Conservation (phyloP, 2,329 filamentous ascomycete genomes). For the Colletotrichum lupini region DNA sequence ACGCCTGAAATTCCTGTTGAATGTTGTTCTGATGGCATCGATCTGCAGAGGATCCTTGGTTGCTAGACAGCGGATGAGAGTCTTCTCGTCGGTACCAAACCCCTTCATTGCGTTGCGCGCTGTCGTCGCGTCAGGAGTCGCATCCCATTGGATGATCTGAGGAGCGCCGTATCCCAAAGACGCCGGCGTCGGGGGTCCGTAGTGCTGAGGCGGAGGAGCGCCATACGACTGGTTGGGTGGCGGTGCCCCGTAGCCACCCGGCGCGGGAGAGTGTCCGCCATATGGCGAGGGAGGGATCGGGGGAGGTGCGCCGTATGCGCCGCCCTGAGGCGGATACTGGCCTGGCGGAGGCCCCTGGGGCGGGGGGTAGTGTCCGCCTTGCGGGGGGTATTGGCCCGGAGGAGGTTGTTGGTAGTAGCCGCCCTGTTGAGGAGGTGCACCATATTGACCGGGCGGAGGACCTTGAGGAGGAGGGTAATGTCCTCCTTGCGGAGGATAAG, state of each 20-base stretch:
- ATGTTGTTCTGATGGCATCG: constrained; percentile 74
- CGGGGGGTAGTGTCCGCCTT: constrained; percentile 47
- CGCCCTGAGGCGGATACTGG: constrained; percentile 48
- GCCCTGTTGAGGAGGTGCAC: constrained; percentile 48
- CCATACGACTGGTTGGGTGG: constrained; percentile 44
- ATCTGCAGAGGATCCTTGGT: constrained; percentile 84
- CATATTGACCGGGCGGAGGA: constrained; percentile 51
- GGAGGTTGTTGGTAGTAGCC: constrained; percentile 49
- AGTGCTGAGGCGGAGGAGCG: constrained; percentile 50
- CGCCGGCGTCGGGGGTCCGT: constrained; percentile 63
- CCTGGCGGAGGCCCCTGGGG: constrained; percentile 44
- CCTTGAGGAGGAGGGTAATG: constrained; percentile 48
- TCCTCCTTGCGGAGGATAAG: constrained; percentile 42
- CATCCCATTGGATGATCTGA: constrained; percentile 77
- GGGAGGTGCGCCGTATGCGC: constrained; percentile 50
- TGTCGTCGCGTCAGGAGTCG: constrained; percentile 73
- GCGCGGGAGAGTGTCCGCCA: constrained; percentile 40
- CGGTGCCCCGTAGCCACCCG: constrained; percentile 41
- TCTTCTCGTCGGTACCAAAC: constrained; percentile 87
- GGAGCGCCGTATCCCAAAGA: constrained; percentile 80
- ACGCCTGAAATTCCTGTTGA: constrained; percentile 71
- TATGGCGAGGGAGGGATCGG: constrained; percentile 44
- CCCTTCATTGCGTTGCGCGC: constrained; percentile 91
- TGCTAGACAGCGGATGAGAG: constrained; percentile 76
- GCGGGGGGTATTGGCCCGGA: constrained; percentile 48